Base-by-base conservation (phyloP, 1,284 basidiomycete genomes). In the Microbotryum silenes-acaulis region DNA sequence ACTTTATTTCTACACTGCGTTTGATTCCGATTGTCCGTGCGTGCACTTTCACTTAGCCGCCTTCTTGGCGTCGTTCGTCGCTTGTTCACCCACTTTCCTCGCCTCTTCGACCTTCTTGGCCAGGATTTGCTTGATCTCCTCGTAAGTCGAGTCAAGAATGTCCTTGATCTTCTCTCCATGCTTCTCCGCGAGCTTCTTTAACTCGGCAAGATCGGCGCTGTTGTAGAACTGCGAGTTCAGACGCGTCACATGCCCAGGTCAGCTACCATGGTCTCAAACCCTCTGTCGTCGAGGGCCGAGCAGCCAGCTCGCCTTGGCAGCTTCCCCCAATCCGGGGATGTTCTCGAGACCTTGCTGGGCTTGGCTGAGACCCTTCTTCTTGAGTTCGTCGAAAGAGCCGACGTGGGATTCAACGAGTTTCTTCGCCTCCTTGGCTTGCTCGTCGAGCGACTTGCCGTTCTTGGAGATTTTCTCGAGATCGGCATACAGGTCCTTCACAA, bases 161-260 rank as follows among this genome's bases (percentile, higher is more conserved):
- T 74, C 72, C 69, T 79, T 73, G 53, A 77, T 76, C 61, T 80
- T 79, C 20, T 78, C 76, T 18, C 77, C 75, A 60, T 80, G 79
- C 57, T 75, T 75, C 31, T 76, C 71, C 25, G 75, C 76, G 21
- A 81, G 68, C 56, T 77, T 69, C 59, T 79, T 77, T 54, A 81
- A 71, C 25, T 75, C 71, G 67, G 79, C 77, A 66, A 81, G 48
- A 50, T 70, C 64, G 4, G 64, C 23, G 12, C 63, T 62, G n/a
- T 66, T 62, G 48, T 70, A 63, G 27, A 67, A 44, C 69, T 72
- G 60, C 1, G 7, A 4, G 1, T 20, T 31, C 9, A 31, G 25
- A 21, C 23, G 16, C 14, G 44, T 4, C n/a, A 51, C 18, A 45
- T 44, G n/a, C 21, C 45, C 20, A 48, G 49, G 16, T 50, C 49